Evolutionary conservation across 2,329 filamentous ascomycete species (phyloP).

Genomic region (Lecanicillium sp.): DNA sequence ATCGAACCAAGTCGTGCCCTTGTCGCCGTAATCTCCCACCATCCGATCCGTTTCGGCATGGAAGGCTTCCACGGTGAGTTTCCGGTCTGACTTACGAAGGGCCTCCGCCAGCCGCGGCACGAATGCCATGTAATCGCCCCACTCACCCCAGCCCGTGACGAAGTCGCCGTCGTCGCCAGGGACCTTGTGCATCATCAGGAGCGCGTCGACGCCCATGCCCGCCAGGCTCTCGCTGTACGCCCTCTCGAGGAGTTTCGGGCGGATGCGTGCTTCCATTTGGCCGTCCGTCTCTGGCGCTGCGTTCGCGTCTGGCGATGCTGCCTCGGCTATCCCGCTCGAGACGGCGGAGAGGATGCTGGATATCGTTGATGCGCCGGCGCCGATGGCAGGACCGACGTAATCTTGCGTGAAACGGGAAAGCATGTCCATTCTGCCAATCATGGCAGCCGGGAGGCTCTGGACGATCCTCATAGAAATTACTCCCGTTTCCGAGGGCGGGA

Average conservation of each 20-base stretch:
- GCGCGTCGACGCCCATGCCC: conserved; percentile 24
- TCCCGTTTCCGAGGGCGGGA: conserved; percentile 23
- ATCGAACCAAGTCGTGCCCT: conserved; percentile 25
- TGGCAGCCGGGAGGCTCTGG: conserved; percentile 18
- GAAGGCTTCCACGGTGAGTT: conserved; percentile 22
- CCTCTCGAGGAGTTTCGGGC: conserved; percentile 14
- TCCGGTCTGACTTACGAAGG: conserved; percentile 14
- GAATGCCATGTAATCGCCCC: conserved; percentile 26
- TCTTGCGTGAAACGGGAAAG: conserved; percentile 19
- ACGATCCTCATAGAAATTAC: conserved; percentile 18
- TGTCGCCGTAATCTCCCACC: conserved; percentile 22
- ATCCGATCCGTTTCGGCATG: conserved; percentile 25
- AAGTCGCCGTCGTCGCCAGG: conserved; percentile 3
- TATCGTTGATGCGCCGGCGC: conserved; percentile 10
- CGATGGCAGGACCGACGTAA: conserved; percentile 17
- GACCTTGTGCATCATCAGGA: conserved; percentile 24
- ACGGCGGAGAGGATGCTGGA: conserved; percentile 1
- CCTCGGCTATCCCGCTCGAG: not conserved
- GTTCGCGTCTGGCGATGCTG: not conserved
- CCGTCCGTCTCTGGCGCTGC: conserved; percentile 8
- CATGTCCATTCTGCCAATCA: conserved; percentile 20
- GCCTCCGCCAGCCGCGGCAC: conserved; percentile 21
- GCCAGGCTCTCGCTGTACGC: conserved; percentile 19
- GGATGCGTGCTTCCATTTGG: conserved; percentile 19
- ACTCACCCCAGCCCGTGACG: conserved; percentile 22